Conservation (phyloP, 108 stramenopile species). For the Cyclotella cryptica region DNA sequence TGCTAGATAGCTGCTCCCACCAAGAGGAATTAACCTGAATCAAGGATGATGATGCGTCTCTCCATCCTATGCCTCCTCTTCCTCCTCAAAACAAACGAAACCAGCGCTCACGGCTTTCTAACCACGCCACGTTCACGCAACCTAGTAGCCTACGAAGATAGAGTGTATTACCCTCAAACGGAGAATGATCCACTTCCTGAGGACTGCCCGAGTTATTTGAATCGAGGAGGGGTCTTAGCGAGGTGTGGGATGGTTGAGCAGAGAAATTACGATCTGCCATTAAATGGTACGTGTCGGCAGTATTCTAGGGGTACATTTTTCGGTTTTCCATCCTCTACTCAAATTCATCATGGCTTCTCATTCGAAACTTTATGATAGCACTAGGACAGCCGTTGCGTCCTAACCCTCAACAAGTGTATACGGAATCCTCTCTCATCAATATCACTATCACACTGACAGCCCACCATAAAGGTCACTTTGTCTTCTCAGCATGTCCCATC, state of each 20-base stretch:
- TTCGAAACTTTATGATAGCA: neutral
- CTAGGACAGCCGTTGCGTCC: slow-evolving; percentile 41
- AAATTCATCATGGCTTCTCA: neutral
- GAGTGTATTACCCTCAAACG: slow-evolving; percentile 13
- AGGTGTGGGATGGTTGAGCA: slow-evolving; percentile 36
- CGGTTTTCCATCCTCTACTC: neutral
- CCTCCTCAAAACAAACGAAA: neutral
- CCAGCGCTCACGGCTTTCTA: slow-evolving; percentile 28
- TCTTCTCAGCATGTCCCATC: slow-evolving; percentile 56
- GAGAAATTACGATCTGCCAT: slow-evolving; percentile 58
- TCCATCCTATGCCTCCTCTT: neutral
- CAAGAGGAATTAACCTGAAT: no score
- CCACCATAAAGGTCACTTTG: slow-evolving; percentile 72
- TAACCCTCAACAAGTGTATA: slow-evolving; percentile 45
- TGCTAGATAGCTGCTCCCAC: no score
- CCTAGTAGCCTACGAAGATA: slow-evolving; percentile 36
- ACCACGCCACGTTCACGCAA: slow-evolving; percentile 43
- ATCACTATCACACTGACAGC: slow-evolving; percentile 54
- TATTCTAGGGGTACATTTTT: neutral
- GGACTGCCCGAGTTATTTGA: slow-evolving; percentile 40
- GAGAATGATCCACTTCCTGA: slow-evolving; percentile 21
- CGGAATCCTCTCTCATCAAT: slow-evolving; percentile 33
- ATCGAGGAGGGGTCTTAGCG: slow-evolving; percentile 45
- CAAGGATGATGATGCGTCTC: no score
- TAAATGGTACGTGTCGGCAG: slow-evolving; percentile 31